Evolutionary conservation across 192 early-diverging fungal species (phyloP), one percentile per base, ranked within the genome.

Genomic region (Coemansia sp.): DNA sequence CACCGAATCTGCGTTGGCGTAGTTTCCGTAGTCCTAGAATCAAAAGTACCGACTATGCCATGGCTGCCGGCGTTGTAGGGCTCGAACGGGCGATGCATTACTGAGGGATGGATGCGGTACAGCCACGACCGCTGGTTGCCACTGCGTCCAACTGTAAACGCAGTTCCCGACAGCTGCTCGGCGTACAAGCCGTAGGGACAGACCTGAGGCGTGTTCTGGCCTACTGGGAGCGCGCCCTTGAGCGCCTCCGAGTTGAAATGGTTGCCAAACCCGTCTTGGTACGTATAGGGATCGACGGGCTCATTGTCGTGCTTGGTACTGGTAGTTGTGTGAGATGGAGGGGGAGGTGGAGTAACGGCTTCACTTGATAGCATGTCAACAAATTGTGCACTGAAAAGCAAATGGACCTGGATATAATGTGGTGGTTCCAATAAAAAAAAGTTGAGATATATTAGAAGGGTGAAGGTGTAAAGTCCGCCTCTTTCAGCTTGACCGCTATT

Each of bases 101-200:
- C 95, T 0, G 96, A 94, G 16, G 97, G 96, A 31, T 89, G 93
- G 76, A 99, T 94, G 71, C 97, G 94, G 80, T 99, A 99, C 38
- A 99, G 79, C 97, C 97, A 99, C 82, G 88, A 90, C 70, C 91
- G 85, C 75, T 91, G 90, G 86, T 97, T 96, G 67, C 92, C 86
- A 51, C 84, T 80, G 63, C 95, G 85, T 15, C 88, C 89, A 5
- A 89, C 93, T 1, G 96, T 96, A 76, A 97, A 97, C 16, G 94
- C 96, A 5, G 92, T 93, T 70, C 91, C 95, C 46, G 91, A 95
- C n/a, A 96, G 85, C 77, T 97, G 96, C 85, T 98, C 97, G 29
- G 97, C 94, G 68, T 97, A 97, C 55, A 97, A 87, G 13, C 90
- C 91, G 70, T 94, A 97, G 24, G 95, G 92, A 69, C 91, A 93